Evolutionary conservation across 495 filamentous ascomycete species (phyloP).

Genomic region (Penicillium ochrochloron): DNA sequence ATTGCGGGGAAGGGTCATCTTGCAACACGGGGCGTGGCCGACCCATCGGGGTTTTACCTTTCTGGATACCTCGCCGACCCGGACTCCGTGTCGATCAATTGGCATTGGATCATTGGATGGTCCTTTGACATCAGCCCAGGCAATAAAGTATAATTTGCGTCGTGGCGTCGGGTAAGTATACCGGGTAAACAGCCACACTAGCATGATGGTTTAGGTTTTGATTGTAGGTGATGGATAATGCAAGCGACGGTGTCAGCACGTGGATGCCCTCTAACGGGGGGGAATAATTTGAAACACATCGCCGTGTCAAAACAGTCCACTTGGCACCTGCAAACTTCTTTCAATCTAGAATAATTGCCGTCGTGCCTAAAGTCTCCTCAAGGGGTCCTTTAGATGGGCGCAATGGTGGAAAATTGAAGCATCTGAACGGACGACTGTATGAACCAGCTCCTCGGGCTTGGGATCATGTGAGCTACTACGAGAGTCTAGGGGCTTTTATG

Average conservation of each 20-base stretch:
- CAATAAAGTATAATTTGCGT: not conserved
- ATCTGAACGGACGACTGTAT: not conserved
- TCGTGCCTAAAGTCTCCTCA: not conserved
- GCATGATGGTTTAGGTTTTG: not conserved
- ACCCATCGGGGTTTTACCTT: constrained; percentile 12
- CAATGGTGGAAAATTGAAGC: not conserved
- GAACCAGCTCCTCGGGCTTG: no score
- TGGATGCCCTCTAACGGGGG: not conserved
- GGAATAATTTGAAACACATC: constrained; percentile 1
- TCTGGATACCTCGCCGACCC: constrained; percentile 1
- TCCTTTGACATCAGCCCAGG: not conserved
- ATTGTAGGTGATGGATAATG: not conserved
- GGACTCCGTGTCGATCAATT: not conserved
- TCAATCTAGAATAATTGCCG: not conserved
- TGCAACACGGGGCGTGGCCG: not conserved
- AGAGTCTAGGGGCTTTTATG: not conserved
- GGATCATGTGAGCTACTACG: not conserved
- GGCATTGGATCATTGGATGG: not conserved
- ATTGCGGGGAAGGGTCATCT: constrained; percentile 10
- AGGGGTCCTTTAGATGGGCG: not conserved
- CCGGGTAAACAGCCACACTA: not conserved
- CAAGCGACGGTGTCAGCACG: not conserved
- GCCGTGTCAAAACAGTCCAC: not conserved
- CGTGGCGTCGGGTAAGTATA: not conserved
- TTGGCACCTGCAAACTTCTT: not conserved